Evolutionary conservation across 2,329 filamentous ascomycete genomes (phyloP).

Genomic region (Pseudogymnoascus sp.): DNA sequence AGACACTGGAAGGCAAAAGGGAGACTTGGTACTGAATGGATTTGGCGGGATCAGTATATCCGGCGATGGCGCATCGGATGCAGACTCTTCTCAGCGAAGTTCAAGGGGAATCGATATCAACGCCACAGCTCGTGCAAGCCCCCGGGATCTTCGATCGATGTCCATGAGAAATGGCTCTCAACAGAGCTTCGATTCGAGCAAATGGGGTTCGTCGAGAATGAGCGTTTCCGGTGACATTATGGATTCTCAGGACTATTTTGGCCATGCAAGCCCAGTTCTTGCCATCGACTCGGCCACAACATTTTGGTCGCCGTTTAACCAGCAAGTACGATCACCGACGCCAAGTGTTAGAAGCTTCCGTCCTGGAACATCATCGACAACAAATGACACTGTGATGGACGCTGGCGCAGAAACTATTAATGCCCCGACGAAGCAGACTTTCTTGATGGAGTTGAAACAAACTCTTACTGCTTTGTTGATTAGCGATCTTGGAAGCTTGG

Average conservation of each 20-base stretch:
- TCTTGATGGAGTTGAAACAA: slow-evolving; percentile 69
- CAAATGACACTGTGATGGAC: slow-evolving; percentile 58
- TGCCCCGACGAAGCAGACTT: slow-evolving; percentile 65
- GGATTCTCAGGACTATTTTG: slow-evolving; percentile 64
- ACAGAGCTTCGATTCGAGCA: slow-evolving; percentile 61
- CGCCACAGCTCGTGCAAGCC: slow-evolving; percentile 40
- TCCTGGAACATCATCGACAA: slow-evolving; percentile 59
- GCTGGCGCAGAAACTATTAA: slow-evolving; percentile 44
- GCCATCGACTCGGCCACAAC: slow-evolving; percentile 69
- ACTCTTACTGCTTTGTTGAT: slow-evolving; percentile 75
- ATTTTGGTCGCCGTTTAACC: slow-evolving; percentile 83
- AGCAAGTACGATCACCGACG: slow-evolving; percentile 52
- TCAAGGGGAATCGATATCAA: slow-evolving; percentile 34
- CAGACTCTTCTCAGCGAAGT: slow-evolving; percentile 21
- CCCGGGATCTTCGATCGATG: slow-evolving; percentile 49
- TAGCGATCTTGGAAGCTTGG: slow-evolving; percentile 79
- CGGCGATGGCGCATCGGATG: slow-evolving; percentile 32
- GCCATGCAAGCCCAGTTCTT: slow-evolving; percentile 57
- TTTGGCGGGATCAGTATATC: slow-evolving; percentile 40
- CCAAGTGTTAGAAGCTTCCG: slow-evolving; percentile 54
- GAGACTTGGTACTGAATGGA: slow-evolving; percentile 39
- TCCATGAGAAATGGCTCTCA: slow-evolving; percentile 58
- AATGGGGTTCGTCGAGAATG: slow-evolving; percentile 51
- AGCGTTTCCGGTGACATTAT: slow-evolving; percentile 55
- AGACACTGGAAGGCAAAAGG: slow-evolving; percentile 40